These are phyloP conservation scores for Cucumis cinereus DNA, from an alignment of 306 rosid species.

Conservation along the genomic window DNA sequence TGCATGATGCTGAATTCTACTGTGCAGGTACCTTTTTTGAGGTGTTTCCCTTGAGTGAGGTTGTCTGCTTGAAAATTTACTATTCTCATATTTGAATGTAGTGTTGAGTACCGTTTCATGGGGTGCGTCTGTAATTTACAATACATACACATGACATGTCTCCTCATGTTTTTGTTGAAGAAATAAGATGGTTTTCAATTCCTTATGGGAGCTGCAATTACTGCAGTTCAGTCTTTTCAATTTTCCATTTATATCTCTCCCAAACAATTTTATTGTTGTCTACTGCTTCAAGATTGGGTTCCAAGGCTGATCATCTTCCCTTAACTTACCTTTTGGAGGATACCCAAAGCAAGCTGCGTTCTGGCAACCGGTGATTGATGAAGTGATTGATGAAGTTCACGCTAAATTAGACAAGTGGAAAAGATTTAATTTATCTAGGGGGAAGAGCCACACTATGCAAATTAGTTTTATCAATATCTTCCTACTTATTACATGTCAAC, in stretches of 20 bases:
- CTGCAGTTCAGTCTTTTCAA: background rate
- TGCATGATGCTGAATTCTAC: conserved; percentile 40
- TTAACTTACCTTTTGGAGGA: too few relatives aligned
- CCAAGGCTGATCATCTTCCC: too few relatives aligned
- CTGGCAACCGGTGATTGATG: too few relatives aligned
- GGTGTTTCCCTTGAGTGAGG: background rate
- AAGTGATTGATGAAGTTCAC: too few relatives aligned
- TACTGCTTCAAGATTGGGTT: too few relatives aligned
- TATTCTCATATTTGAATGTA: background rate
- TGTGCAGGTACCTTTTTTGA: conserved; percentile 47
- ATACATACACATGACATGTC: background rate
- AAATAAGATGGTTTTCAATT: background rate
- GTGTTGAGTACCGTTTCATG: background rate
- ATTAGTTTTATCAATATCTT: too few relatives aligned
- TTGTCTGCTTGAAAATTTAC: background rate
- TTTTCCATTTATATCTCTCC: background rate
- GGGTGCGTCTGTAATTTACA: background rate
- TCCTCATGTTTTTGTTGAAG: background rate
- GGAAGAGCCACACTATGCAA: too few relatives aligned
- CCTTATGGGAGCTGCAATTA: background rate
- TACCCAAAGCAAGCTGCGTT: too few relatives aligned
- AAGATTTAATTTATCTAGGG: too few relatives aligned
- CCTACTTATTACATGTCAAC: too few relatives aligned
- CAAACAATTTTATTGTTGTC: background rate
- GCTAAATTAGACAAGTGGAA: too few relatives aligned